Evolutionary conservation across 164 flowering plant species (phyloP).

Genomic region (Chimonanthus salicifolius): DNA sequence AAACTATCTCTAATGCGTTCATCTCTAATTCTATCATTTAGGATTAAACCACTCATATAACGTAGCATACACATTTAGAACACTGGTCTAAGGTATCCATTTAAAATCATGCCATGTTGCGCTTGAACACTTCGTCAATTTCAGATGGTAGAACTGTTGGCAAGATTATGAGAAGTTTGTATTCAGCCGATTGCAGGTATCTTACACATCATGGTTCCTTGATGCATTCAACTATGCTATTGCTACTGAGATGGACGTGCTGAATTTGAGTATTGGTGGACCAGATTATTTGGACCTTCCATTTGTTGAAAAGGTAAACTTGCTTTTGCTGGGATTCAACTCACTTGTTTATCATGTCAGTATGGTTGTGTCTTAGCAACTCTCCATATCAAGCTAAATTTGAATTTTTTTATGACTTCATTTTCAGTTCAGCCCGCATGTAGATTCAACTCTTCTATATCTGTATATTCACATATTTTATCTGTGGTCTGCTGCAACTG

Average conservation of each 20-base stretch:
- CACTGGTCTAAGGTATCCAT: too few relatives aligned
- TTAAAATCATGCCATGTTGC: background rate
- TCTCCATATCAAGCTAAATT: too few relatives aligned
- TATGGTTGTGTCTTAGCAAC: too few relatives aligned
- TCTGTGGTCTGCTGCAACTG: too few relatives aligned
- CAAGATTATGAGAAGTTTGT: slow-evolving; percentile 64
- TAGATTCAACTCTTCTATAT: too few relatives aligned
- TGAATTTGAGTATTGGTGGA: slow-evolving; percentile 97
- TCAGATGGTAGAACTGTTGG: slow-evolving; percentile 14
- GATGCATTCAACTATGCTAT: slow-evolving; percentile 99
- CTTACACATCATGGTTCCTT: slow-evolving; percentile 99
- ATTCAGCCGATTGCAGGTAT: slow-evolving; percentile 98
- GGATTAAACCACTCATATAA: too few relatives aligned
- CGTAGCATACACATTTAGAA: too few relatives aligned
- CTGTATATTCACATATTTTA: too few relatives aligned
- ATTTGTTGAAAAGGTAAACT: slow-evolving; percentile 88
- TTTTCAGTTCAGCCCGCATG: too few relatives aligned
- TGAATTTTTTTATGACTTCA: too few relatives aligned
- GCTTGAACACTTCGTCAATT: background rate
- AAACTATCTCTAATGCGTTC: too few relatives aligned
- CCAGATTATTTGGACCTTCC: slow-evolving; percentile 99
- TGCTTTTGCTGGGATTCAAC: background rate
- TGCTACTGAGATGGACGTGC: slow-evolving; percentile 90
- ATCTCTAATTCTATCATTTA: too few relatives aligned
- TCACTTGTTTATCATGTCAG: background rate